Percentiles rank a stretch among this genome's conserved stretches.
Conservation (phyloP, 2,329 filamentous ascomycete genomes). For the Trichophyton schoenleinii region DNA sequence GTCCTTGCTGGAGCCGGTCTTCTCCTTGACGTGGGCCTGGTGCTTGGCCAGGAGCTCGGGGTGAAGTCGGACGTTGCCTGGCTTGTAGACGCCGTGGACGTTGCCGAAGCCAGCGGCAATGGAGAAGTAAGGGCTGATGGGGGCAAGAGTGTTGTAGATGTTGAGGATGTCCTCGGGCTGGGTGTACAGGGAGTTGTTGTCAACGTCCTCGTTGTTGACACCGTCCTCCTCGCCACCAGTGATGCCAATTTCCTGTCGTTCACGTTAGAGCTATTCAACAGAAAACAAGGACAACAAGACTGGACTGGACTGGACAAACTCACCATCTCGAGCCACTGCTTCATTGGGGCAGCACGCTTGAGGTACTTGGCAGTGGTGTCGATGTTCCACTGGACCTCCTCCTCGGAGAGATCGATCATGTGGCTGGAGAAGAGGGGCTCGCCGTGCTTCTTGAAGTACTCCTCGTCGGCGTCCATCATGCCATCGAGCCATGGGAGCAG, state of each 20-base stretch:
- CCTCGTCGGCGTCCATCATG: slow-evolving; percentile 88
- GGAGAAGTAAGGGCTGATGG: slow-evolving; percentile 92
- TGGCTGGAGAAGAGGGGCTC: slow-evolving; percentile 90
- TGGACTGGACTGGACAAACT: slow-evolving; percentile 13
- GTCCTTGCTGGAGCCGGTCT: slow-evolving; percentile 56
- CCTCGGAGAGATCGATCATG: slow-evolving; percentile 98
- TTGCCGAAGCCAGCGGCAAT: slow-evolving; percentile 98
- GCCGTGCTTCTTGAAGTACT: slow-evolving; percentile 83
- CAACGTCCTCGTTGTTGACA: slow-evolving; percentile 95
- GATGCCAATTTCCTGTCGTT: slow-evolving; percentile 62
- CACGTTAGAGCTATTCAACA: not conserved
- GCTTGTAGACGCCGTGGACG: slow-evolving; percentile 98
- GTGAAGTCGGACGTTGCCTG: slow-evolving; percentile 91
- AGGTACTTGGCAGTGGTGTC: slow-evolving; percentile 85
- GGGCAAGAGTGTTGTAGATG: slow-evolving; percentile 73
- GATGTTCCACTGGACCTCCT: slow-evolving; percentile 81
- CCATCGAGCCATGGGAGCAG: slow-evolving; percentile 95
- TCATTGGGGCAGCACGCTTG: slow-evolving; percentile 87
- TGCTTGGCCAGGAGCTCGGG: slow-evolving; percentile 94
- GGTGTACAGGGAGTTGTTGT: slow-evolving; percentile 95
- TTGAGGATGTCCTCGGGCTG: slow-evolving; percentile 92
- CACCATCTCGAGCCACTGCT: slow-evolving; percentile 99
- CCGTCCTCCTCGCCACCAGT: slow-evolving; percentile 96
- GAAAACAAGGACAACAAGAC: not conserved
- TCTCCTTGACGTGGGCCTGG: slow-evolving; percentile 78